Evolutionary conservation across 768 basidiomycete genomes (phyloP), one percentile per base, ranked within the genome.

Genomic region (Infundibulicybe gibba): DNA sequence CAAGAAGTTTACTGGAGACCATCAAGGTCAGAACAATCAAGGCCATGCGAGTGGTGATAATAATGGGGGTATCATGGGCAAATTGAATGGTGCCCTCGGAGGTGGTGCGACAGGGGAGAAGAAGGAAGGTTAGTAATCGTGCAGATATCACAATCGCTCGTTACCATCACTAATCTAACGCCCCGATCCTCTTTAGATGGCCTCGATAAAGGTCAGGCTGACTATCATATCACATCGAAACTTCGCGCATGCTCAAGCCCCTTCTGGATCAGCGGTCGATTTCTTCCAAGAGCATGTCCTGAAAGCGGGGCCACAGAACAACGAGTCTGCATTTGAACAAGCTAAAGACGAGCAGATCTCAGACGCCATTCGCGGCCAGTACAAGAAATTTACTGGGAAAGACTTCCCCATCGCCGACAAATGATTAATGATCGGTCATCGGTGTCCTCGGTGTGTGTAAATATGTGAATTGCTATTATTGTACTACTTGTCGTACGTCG

Each of bases 301-400:
- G 48, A 51, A 61, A 21, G 52, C 56, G 40, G 72, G 70, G 3
- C 54, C 60, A 30, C 73, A 76, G 59, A 60, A 55, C n/a, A 65
- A 76, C 55, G 73, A 76, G 53, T 64, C 59, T 17, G 70, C 70
- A 0, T 19, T 65, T 19, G 71, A 74, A 55, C 69, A 74, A 50
- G 58, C 63, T 9, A 74, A 74, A 50, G 72, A 73, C 50, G 63
- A 71, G 48, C 60, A 65, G 46, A 73, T 75, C 44, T 61, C 64
- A n/a, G 70, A 69, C 44, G 61, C 60, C 3, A 69, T 75, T 44
- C 56, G 69, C 9, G 45, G 46, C 6, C 55, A 56, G 19, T 73
- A 61, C 47, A 69, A 70, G 58, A 54, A 52, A 31, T 46, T 56
- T 5, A 71, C 70, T 16, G 72, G 74, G 12, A 58, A 56, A 30